Evolutionary conservation across 306 rosid species (phyloP), one percentile per base, ranked within the genome.

Genomic region (Inga oerstediana): DNA sequence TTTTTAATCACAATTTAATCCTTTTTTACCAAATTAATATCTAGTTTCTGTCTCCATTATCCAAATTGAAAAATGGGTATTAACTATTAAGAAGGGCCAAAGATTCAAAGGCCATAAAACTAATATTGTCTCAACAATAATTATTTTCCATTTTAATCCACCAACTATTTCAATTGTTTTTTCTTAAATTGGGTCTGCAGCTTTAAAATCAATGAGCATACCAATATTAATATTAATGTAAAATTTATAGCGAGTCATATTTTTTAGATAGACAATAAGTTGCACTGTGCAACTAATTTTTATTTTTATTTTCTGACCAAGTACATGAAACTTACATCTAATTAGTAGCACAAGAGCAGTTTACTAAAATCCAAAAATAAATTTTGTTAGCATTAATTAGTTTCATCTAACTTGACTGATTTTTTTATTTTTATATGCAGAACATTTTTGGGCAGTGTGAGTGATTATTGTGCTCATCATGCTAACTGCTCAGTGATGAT

Each of bases 381-480:
- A 8, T 20, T 8, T 6, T 20, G 8, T 58, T 39, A 39, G 43
- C 10, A 16, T n/a, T n/a, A 9, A 58, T 59, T 59, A 22, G 4
- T 59, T 59, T 10, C 15, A 6, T n/a, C 66, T n/a, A 22, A 20
- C 66, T 22, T 22, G 66, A 22, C 10, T 22, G 66, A 59, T 14
- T 22, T n/a, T 59, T 8, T 59, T 56, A n/a, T 7, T 20, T 54
- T 6, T 7, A n/a, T 20, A 22, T 59, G 91, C 94, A 88, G 94
- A 74, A 89, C 89, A 5, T 73, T 87, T 56, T 54, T 90, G 24
- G 93, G 91, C 19, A 89, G 97, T 67, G 94, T 89, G 19, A 92
- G 94, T 74, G 97, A 90, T 86, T 88, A 89, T 22, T 92, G 97
- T 74, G 85, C 88, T 44, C 93, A 83, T 75, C 91, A 86, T 67